phyloP scores from a whole-genome alignment of 2,329 filamentous ascomycete genomes.

The Fusarium ambrosium region DNA sequence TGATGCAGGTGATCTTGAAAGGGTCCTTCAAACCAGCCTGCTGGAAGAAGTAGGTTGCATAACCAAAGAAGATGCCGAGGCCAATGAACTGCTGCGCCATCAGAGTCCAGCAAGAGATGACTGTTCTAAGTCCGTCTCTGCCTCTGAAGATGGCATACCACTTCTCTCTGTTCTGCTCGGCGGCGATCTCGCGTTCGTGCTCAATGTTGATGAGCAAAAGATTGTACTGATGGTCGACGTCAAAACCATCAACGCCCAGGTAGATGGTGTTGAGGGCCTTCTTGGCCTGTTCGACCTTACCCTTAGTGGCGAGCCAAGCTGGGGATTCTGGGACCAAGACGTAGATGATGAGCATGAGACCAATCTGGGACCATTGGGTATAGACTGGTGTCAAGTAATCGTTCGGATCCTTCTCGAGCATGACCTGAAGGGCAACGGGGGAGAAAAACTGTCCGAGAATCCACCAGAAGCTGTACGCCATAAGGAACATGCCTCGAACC shows the following conservation, averaged over 20 bases:
- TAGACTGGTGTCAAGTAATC: neutral
- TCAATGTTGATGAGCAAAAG: slow-evolving; percentile 37
- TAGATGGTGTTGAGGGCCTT: neutral
- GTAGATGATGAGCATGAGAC: neutral
- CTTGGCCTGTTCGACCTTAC: neutral
- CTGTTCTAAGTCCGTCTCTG: slow-evolving; percentile 46
- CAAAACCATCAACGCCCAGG: slow-evolving; percentile 44
- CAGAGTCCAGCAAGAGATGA: slow-evolving; percentile 48
- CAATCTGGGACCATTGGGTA: slow-evolving; percentile 2
- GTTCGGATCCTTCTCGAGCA: neutral
- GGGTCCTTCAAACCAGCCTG: slow-evolving; percentile 47
- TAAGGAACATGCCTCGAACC: slow-evolving; percentile 55
- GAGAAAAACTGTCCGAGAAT: slow-evolving; percentile 58
- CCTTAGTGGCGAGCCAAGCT: neutral
- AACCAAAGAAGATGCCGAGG: slow-evolving; percentile 51
- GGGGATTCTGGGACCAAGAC: neutral
- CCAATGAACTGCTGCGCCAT: slow-evolving; percentile 34
- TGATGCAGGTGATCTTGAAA: slow-evolving; percentile 39
- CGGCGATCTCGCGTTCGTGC: slow-evolving; percentile 42
- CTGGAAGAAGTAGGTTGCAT: slow-evolving; percentile 62
- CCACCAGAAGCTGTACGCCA: slow-evolving; percentile 60
- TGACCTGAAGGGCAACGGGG: slow-evolving; percentile 55
- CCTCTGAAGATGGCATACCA: slow-evolving; percentile 50
- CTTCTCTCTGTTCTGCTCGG: slow-evolving; percentile 38
- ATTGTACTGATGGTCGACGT: slow-evolving; percentile 47